Percentiles rank a stretch among this genome's conserved stretches.
These are phyloP conservation scores for Thecaphora thlaspeos DNA, from an alignment of 1,284 basidiomycete genomes.

Conservation along the genomic window DNA sequence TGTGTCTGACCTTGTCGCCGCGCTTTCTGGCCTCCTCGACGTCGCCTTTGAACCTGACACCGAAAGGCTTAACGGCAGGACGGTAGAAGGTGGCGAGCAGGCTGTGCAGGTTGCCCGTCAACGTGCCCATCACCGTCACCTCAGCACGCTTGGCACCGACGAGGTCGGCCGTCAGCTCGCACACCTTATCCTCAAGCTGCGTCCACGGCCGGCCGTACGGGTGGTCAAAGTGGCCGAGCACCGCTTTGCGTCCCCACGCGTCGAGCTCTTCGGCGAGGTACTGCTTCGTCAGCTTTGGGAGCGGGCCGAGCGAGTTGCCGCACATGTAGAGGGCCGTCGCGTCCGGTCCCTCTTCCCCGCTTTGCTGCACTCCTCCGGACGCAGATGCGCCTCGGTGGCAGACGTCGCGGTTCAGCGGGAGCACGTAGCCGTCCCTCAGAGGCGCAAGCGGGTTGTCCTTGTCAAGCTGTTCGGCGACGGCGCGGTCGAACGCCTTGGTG, in stretches of 20 bases:
- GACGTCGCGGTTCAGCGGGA: conserved; percentile 38
- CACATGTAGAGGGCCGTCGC: conserved; percentile 95
- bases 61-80: conserved; percentile 64
- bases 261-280: conserved; percentile 80
- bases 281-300: conserved; percentile 71
- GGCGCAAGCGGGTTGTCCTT: conserved; percentile 18
- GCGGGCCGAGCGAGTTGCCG: conserved; percentile 88
- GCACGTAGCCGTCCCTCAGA: conserved; percentile 36
- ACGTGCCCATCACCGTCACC: conserved; percentile 87
- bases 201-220: conserved; percentile 81
- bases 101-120: conserved; percentile 92
- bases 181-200: conserved; percentile 71
- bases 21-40: conserved; percentile 16
- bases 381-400: conserved; percentile 19
- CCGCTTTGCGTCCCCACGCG: conserved; percentile 77
- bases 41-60: conserved; percentile 21
- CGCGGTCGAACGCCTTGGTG: conserved; percentile 24
- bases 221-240: conserved; percentile 88
- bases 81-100: conserved; percentile 93
- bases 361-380: conserved; percentile 59
- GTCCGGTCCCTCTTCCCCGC: no score
- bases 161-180: conserved; percentile 75
- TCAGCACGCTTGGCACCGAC: conserved; percentile 84
- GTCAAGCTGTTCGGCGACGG: conserved; percentile 35
- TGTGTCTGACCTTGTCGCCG: conserved; percentile 63